Conservation (phyloP, 306 rosid species). For the Arachis hypogaea region DNA sequence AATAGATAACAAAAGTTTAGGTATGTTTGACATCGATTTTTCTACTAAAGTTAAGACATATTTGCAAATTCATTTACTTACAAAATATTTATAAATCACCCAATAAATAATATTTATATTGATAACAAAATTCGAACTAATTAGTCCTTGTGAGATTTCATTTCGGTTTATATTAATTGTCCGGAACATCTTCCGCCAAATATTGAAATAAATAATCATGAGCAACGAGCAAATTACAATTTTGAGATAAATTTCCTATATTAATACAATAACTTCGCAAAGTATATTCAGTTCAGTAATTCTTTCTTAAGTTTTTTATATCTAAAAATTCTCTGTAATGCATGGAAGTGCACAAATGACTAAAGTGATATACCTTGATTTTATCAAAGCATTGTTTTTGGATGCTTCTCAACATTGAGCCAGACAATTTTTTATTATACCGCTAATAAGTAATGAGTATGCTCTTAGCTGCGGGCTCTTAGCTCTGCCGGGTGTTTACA, state of each 20-base stretch:
- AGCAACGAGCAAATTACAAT: neutral
- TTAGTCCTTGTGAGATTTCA: too few species aligned
- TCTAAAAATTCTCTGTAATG: neutral
- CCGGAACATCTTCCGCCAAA: too few species aligned
- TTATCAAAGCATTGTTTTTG: conserved; percentile 23
- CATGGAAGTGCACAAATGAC: conserved; percentile 19
- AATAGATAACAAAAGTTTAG: too few species aligned
- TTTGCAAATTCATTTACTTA: too few species aligned
- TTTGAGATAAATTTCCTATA: neutral
- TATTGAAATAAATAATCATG: neutral
- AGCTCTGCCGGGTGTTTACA: conserved; percentile 30
- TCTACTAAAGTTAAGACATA: too few species aligned
- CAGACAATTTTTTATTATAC: conserved; percentile 34
- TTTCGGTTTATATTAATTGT: too few species aligned
- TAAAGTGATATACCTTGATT: conserved; percentile 24
- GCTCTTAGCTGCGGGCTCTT: conserved; percentile 25
- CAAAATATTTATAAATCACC: too few species aligned
- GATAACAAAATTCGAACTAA: too few species aligned
- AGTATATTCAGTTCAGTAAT: neutral
- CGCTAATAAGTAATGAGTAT: neutral
- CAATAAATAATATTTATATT: too few species aligned
- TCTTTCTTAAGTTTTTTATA: neutral
- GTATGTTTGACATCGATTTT: too few species aligned
- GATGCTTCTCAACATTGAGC: conserved; percentile 19
- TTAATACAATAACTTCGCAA: neutral